Evolutionary conservation across 345 rosid species (phyloP), one percentile per base, ranked within the genome.

Genomic region (Arabis hirsuta): DNA sequence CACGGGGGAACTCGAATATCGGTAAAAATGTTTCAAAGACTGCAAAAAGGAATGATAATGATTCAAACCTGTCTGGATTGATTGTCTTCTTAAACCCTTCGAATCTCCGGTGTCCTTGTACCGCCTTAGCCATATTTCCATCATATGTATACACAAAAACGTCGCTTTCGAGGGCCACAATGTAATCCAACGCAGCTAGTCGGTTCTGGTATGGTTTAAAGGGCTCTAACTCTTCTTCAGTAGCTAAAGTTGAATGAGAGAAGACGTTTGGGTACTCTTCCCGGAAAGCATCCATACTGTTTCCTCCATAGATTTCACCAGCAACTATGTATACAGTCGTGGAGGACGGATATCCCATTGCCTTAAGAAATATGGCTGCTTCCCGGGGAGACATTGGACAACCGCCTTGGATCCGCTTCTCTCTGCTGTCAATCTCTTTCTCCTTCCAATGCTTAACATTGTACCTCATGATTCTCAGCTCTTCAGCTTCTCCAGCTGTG

Each of bases 371-470:
- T 79, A 86, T 51, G 43, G 97, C 98, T 2, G 99, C 99, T 79
- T 96, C 99, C 78, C 96, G 85, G 0, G 99, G 98, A 16, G 99
- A 83, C 98, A 96, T 92, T 0, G 99, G 99, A 48, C 99, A 96
- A 6, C 99, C 97, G 16, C 98, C 99, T 58, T 88, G 86, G 29
- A 84, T 72, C 27, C 99, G 82, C 4, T 82, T 80, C 58, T 82
- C 90, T 38, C n/a, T 39, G 47, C 99, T 80, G 29, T 96, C 89
- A 46, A 96, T 91, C 73, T 96, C 99, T 81, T 96, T 96, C 84
- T 90, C 98, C 83, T 96, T 92, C 99, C 99, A 96, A 43, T 96
- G 99, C 73, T 78, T 84, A 39, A 87, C 88, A 48, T 52, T 81
- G 67, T 88, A 88, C 73, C 99, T 86, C 99, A 92, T 96, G 5